phyloP scores from a whole-genome alignment of 371 early-diverging fungal genomes.

The Mortierella sp. region DNA sequence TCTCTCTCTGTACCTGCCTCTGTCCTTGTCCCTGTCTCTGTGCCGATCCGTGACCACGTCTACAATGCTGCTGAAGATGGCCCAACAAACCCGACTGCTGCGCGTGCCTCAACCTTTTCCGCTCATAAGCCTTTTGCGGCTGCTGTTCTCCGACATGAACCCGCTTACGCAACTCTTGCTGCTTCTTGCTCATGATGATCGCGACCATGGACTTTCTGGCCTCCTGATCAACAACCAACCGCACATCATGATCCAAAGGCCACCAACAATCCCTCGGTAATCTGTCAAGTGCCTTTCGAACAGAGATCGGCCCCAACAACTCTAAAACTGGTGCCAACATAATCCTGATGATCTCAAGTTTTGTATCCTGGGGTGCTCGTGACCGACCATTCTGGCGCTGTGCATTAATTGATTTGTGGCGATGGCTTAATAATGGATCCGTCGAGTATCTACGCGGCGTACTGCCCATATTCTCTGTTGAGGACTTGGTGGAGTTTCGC shows the following conservation, averaged over 20 bases:
- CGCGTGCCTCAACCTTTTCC: neutral
- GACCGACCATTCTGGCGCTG: neutral
- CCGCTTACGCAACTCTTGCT: conserved; percentile 1
- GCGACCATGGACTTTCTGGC: conserved; percentile 35
- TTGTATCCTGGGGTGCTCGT: conserved; percentile 15
- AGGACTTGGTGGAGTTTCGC: neutral
- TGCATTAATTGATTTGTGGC: too few relatives aligned
- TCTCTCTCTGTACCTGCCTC: neutral
- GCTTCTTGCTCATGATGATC: conserved; percentile 6
- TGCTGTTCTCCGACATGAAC: too few relatives aligned
- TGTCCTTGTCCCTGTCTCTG: too few relatives aligned
- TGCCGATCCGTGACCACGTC: too few relatives aligned
- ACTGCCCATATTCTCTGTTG: conserved; percentile 4
- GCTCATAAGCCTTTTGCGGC: conserved; percentile 3
- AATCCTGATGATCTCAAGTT: conserved; percentile 20
- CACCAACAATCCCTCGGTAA: conserved; percentile 49
- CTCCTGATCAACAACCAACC: conserved; percentile 24
- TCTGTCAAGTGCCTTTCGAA: conserved; percentile 36
- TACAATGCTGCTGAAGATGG: too few relatives aligned
- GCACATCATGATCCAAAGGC: conserved; percentile 43
- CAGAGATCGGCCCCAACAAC: conserved; percentile 30
- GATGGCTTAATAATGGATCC: too few relatives aligned
- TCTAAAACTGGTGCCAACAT: conserved; percentile 34
- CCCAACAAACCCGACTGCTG: neutral
- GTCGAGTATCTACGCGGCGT: too few relatives aligned